Base-by-base conservation (phyloP, 257 asterid genomes). In the Solanum corneliomulleri region DNA sequence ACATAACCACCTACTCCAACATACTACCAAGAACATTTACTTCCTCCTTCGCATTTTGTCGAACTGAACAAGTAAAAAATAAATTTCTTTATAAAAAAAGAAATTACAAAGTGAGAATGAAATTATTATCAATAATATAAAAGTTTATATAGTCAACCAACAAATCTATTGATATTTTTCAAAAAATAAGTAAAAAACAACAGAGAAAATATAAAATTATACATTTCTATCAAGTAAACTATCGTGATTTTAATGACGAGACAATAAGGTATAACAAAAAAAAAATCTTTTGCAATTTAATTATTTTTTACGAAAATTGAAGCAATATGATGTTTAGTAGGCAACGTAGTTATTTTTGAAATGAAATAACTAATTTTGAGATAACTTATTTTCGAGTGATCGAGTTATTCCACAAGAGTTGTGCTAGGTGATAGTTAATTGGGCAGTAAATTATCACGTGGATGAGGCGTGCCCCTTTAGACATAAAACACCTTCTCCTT, bases 391-490 rank as follows among this genome's bases (percentile, higher is more conserved):
- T 4, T 5, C 0, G 7, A 5, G 0, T 0, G 1, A 11, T 9
- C 1, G 1, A 62, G 31, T 29, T 15, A n/a, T 75, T 75, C 56
- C 33, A 12, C 56, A 39, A 23, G 58, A 75, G 11, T 74, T 39
- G 52, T 21, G 33, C 49, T 29, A 29, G 64, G 25, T 33, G 27
- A 15, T 16, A 78, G 84, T 78, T 78, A 78, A 78, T 78, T 78
- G 14, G 15, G 84, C 41, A 78, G 84, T 45, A 45, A 78, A 49
- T 81, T 81, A 2, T 49, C 68, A 80, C 85, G 69, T 49, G 85
- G 44, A 47, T 81, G 85, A 81, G 69, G 85, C 85, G 85, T 81
- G 85, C 16, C 20, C 29, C 37, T 80, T 47, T 9, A 80, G 47
- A 27, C 25, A 49, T 18, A 47, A 20, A 47, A 11, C 27, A 7